phyloP scores from a whole-genome alignment of 1,139 yeast genomes.

The Suhomyces panamericanus region DNA sequence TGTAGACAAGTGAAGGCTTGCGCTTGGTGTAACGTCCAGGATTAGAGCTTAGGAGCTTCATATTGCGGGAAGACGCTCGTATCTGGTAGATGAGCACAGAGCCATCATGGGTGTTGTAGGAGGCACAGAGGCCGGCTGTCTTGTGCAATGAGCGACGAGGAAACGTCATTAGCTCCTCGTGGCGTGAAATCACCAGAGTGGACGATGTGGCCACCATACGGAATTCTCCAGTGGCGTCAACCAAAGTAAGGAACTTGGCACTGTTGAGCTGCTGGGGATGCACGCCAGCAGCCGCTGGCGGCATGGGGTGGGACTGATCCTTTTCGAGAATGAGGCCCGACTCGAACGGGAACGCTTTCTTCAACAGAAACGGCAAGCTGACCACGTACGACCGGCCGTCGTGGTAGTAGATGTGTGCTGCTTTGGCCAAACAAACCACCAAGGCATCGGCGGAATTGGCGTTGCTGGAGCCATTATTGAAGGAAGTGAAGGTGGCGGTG shows the following conservation, averaged over 20 bases:
- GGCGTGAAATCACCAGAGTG: slow-evolving; percentile 59
- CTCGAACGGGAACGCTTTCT: slow-evolving; percentile 57
- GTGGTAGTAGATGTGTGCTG: slow-evolving; percentile 56
- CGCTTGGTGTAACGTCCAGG: slow-evolving; percentile 23
- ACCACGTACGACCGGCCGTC: slow-evolving; percentile 60
- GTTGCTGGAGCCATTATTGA: slow-evolving; percentile 19
- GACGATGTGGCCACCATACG: slow-evolving; percentile 70
- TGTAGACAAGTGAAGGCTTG: slow-evolving; percentile 32
- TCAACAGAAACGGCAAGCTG: slow-evolving; percentile 63
- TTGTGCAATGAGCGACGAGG: slow-evolving; percentile 42
- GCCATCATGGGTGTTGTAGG: slow-evolving; percentile 48
- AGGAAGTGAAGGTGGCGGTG: slow-evolving; percentile 51
- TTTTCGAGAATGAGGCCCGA: slow-evolving; percentile 66
- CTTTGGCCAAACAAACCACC: slow-evolving; percentile 51
- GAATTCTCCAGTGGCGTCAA: slow-evolving; percentile 69
- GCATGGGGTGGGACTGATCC: slow-evolving; percentile 25
- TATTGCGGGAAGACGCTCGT: slow-evolving; percentile 38
- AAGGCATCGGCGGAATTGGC: slow-evolving; percentile 28
- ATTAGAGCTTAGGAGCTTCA: slow-evolving; percentile 13
- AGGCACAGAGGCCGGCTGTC: slow-evolving; percentile 48
- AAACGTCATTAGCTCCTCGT: slow-evolving; percentile 56
- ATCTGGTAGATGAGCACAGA: slow-evolving; percentile 52
- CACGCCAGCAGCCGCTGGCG: slow-evolving; percentile 11
- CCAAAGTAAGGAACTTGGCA: slow-evolving; percentile 58
- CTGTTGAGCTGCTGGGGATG: slow-evolving; percentile 28